These are phyloP conservation scores for Rubia occidens DNA, from an alignment of 305 asterid genomes.

Conservation along the genomic window DNA sequence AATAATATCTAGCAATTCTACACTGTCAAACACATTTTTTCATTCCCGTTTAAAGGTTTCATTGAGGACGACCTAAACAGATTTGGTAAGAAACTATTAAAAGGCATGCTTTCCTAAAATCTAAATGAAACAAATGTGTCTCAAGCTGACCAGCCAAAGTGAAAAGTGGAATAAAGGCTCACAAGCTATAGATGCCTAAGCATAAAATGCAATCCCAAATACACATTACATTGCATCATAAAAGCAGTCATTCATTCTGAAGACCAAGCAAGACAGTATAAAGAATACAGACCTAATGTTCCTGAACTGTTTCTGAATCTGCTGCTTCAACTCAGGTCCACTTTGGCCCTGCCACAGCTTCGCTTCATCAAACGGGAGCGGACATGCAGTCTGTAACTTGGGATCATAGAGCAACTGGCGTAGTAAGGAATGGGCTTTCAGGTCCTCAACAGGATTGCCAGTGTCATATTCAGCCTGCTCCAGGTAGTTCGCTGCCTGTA, in stretches of 20 bases:
- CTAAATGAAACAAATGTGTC: not conserved
- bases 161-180: not conserved
- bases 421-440: slow-evolving; percentile 67
- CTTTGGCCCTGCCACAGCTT: slow-evolving; percentile 92
- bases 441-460: slow-evolving; percentile 65
- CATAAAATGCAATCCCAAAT: not conserved
- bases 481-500: slow-evolving; percentile 74
- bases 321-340: slow-evolving; percentile 76
- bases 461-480: slow-evolving; percentile 87
- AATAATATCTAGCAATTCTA: not conserved
- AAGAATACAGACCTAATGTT: slow-evolving; percentile 55
- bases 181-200: not conserved
- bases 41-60: not conserved
- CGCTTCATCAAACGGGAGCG: slow-evolving; percentile 90
- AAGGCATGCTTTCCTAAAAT: not conserved
- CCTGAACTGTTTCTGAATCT: slow-evolving; percentile 76
- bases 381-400: slow-evolving; percentile 73
- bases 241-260: not conserved
- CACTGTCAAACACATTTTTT: not conserved
- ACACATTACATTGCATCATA: not conserved
- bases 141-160: not conserved
- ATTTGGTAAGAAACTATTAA: too few relatives aligned
- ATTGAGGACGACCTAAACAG: too few relatives aligned
- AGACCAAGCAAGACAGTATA: slow-evolving; percentile 4
- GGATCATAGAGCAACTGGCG: slow-evolving; percentile 69